Conservation (phyloP, 257 asterid species). For the Nicotiana otophora region DNA sequence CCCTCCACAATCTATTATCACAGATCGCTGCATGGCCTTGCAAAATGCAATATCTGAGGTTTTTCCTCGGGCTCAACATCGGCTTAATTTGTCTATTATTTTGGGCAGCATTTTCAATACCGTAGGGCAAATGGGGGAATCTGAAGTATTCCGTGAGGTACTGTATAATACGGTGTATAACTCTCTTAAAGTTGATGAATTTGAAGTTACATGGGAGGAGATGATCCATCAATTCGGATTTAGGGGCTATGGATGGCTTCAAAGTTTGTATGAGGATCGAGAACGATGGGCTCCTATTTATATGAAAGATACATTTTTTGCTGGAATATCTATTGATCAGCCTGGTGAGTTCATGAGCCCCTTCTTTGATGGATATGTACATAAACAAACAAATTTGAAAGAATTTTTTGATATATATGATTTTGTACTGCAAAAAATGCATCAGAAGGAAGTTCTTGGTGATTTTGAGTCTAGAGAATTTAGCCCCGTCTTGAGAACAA, state of each 20-base stretch:
- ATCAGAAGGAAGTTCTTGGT: constrained; percentile 29
- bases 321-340: constrained; percentile 22
- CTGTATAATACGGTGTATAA: constrained; percentile 22
- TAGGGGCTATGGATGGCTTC: constrained; percentile 25
- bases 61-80: constrained; percentile 34
- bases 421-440: constrained; percentile 15
- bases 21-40: constrained; percentile 31
- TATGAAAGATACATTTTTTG: constrained; percentile 29
- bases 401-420: constrained; percentile 28
- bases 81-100: constrained; percentile 24
- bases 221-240: constrained; percentile 28
- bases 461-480: constrained; percentile 27
- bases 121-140: constrained; percentile 23
- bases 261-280: constrained; percentile 29
- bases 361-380: constrained; percentile 29
- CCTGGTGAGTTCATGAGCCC: constrained; percentile 13
- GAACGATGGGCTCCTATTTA: constrained; percentile 39
- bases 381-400: constrained; percentile 24
- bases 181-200: constrained; percentile 29
- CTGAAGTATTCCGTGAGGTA: constrained; percentile 18
- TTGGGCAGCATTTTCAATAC: constrained; percentile 21
- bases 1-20: constrained; percentile 34
- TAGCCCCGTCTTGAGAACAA: constrained; percentile 17
- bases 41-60: constrained; percentile 36
- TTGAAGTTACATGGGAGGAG: constrained; percentile 35